Base-by-base conservation (phyloP, 139 green algal species). In the Zygnema circumcarinatum region DNA sequence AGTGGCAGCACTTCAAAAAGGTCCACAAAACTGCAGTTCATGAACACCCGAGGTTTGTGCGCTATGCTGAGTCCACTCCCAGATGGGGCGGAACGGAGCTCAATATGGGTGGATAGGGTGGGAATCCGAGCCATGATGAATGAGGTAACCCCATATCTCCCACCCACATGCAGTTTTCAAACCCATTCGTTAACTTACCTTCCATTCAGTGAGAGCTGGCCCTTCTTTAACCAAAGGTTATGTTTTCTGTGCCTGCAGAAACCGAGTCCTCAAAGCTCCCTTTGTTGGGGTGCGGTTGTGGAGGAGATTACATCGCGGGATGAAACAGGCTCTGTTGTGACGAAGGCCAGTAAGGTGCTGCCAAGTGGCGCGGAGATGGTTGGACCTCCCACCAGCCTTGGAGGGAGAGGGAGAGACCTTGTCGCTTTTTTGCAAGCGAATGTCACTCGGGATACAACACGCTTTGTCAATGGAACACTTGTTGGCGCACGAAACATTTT, bases 51-150 rank as follows among this genome's bases (percentile, higher is more conserved):
- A 90, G 98, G 97, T 93, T 88, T 96, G n/a, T 97, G 93, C 0
- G 92, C 94, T 2, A 93, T 97, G 29, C 98, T 98, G 90, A 96
- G 94, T 0, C 90, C 90, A 20, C 93, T 94, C 76, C 85, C 92
- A 87, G 76, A 83, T 42, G 88, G 92, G 2, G 92, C 95, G 1
- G 95, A 98, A n/a, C 95, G 98, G 47, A 95, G 95, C 0, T 86
- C 94, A 1, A 92, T 99, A 56, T 98, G 95, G 92, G 94, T 99
- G 3, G 96, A 99, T 91, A 92, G 97, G 53, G 90, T 93, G n/a
- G 97, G 97, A 33, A 87, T 89, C 67, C 98, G 98, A 92, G 92
- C 95, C 0, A 86, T 79, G 25, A 33, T 97, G 0, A 89, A 69
- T 2, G 81, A 91, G 87, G 79, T 83, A 33, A 73, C 16, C 54